Percentiles rank a stretch among this genome's conserved stretches.
These are phyloP conservation scores for Backusella luteola DNA, from an alignment of 192 early-diverging fungal genomes.

Conservation along the genomic window DNA sequence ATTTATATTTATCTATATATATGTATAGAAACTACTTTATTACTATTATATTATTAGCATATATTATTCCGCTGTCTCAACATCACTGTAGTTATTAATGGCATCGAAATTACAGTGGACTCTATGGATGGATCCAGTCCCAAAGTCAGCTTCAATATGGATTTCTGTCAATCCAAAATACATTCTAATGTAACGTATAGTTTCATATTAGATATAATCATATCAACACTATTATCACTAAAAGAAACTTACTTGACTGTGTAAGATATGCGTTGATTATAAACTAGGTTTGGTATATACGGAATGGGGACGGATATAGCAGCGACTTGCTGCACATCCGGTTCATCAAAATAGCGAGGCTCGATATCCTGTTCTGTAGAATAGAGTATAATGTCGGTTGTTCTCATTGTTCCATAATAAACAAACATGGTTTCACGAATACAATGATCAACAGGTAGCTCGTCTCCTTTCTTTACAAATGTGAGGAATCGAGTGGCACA, in stretches of 20 bases:
- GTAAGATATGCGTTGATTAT: slow-evolving; percentile 25
- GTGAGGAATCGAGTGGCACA: slow-evolving; percentile 31
- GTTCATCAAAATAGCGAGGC: slow-evolving; percentile 26
- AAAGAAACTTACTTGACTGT: slow-evolving; percentile 22
- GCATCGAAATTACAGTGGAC: slow-evolving; percentile 38
- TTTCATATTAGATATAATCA: not conserved
- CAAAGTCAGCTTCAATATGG: slow-evolving; percentile 49
- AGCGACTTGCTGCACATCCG: slow-evolving; percentile 25
- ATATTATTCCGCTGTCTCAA: not conserved
- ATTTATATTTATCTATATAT: no score
- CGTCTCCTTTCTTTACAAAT: slow-evolving; percentile 34
- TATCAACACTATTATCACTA: not conserved
- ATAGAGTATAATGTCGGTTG: slow-evolving; percentile 34
- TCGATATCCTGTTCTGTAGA: slow-evolving; percentile 22
- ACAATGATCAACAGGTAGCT: slow-evolving; percentile 49
- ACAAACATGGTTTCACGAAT: slow-evolving; percentile 42
- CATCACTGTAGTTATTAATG: slow-evolving; percentile 2
- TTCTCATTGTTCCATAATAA: slow-evolving; percentile 29
- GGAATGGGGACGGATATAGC: slow-evolving; percentile 35
- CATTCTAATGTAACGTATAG: slow-evolving; percentile 33
- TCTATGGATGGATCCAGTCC: slow-evolving; percentile 26
- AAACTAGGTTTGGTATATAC: slow-evolving; percentile 11
- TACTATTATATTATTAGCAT: no score
- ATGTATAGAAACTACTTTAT: no score
- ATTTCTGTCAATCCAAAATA: slow-evolving; percentile 53